Evolutionary conservation across 495 filamentous ascomycete species (phyloP).

Genomic region (Lineolata rhizophorae): DNA sequence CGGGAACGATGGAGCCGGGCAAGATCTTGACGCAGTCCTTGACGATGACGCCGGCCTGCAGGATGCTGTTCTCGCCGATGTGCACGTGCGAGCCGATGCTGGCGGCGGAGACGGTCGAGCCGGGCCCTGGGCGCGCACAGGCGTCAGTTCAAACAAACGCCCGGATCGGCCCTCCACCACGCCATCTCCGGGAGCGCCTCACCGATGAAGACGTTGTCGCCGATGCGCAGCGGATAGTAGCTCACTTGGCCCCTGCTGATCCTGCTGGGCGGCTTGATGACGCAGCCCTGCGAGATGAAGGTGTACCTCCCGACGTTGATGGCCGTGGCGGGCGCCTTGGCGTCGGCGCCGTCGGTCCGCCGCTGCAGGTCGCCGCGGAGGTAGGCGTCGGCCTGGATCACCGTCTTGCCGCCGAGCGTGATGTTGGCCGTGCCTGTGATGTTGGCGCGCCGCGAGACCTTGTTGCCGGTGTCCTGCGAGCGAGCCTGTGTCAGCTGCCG

Average conservation of each 20-base stretch:
- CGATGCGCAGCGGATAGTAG: conserved; percentile 73
- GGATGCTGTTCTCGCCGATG: conserved; percentile 47
- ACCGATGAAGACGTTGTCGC: conserved; percentile 79
- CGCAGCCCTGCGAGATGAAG: conserved; percentile 50
- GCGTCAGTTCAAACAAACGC: background rate
- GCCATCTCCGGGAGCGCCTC: conserved; percentile 17
- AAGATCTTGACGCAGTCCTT: conserved; percentile 77
- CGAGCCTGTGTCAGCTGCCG: no score
- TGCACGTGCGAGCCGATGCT: conserved; percentile 38
- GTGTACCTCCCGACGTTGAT: conserved; percentile 78
- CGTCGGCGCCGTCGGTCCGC: conserved; percentile 20
- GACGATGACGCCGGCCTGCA: conserved; percentile 72
- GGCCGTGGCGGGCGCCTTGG: background rate
- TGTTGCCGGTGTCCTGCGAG: conserved; percentile 81
- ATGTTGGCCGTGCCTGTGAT: conserved; percentile 93
- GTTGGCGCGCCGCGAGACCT: conserved; percentile 75
- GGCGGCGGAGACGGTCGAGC: conserved; percentile 10
- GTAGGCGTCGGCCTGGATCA: conserved; percentile 77
- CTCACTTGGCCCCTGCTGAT: conserved; percentile 37
- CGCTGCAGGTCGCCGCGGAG: conserved; percentile 80
- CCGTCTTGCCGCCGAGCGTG: conserved; percentile 86
- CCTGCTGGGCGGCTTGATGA: conserved; percentile 56
- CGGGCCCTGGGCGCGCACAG: conserved; percentile 5
- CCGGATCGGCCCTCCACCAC: conserved; percentile 55
- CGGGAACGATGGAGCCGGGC: conserved; percentile 59